Conservation (phyloP, 129 eudicot genomes). For the Smallanthus sonchifolius region DNA sequence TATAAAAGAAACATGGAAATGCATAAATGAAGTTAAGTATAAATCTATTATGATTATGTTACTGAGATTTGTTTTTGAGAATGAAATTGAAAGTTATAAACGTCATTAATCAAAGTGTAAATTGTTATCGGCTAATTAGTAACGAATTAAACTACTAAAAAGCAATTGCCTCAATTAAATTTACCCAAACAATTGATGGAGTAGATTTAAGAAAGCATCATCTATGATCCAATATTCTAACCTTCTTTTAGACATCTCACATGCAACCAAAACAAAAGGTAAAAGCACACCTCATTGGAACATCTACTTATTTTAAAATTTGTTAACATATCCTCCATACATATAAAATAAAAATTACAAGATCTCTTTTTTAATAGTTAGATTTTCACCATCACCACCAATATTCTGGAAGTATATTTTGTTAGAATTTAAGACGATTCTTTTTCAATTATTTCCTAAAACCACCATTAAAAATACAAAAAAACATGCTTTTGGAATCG, state of each 20-base stretch:
- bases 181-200: neutral
- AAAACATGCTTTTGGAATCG: slow-evolving; percentile 12
- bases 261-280: slow-evolving; percentile 25
- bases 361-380: neutral
- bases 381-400: neutral
- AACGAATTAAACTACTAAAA: too few relatives aligned
- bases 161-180: too few relatives aligned
- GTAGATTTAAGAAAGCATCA: slow-evolving; percentile 15
- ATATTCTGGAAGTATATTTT: neutral
- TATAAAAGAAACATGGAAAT: too few relatives aligned
- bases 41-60: too few relatives aligned
- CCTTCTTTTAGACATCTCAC: slow-evolving; percentile 23
- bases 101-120: too few relatives aligned
- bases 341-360: neutral
- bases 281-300: slow-evolving; percentile 22
- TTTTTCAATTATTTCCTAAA: neutral
- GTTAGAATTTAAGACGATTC: neutral
- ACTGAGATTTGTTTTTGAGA: too few relatives aligned
- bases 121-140: too few relatives aligned
- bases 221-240: neutral
- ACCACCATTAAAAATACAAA: neutral
- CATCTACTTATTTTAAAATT: neutral
- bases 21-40: too few relatives aligned
- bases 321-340: neutral
- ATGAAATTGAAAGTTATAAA: too few relatives aligned